Evolutionary conservation across 106 monocot species (phyloP).

Genomic region (Dioscorea alata): DNA sequence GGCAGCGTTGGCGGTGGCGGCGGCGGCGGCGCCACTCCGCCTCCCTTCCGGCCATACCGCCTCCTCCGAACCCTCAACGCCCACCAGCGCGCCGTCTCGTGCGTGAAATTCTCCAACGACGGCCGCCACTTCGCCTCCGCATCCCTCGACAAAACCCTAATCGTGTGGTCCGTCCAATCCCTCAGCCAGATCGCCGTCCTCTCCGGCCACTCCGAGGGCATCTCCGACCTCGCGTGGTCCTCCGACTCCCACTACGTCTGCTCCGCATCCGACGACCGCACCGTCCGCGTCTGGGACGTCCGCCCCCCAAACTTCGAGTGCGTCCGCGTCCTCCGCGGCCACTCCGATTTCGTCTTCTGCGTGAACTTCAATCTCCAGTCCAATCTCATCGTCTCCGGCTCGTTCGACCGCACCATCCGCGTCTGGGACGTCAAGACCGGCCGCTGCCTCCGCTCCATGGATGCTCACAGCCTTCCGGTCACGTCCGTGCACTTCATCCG

Average conservation of each 20-base stretch:
- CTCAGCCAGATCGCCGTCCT: conserved; percentile 39
- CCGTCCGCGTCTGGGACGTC: conserved; percentile 80
- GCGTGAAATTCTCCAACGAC: conserved; percentile 96
- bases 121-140: conserved; percentile 84
- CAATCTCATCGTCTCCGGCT: conserved; percentile 60
- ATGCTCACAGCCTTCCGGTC: conserved; percentile 66
- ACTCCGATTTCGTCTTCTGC: conserved; percentile 83
- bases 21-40: background rate
- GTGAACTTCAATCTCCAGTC: conserved; percentile 79
- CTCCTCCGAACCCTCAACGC: conserved; percentile 29
- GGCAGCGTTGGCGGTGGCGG: background rate
- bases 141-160: conserved; percentile 80
- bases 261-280: conserved; percentile 95
- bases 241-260: conserved; percentile 87
- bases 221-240: conserved; percentile 94
- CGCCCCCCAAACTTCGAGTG: conserved; percentile 31
- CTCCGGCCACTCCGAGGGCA: conserved; percentile 74
- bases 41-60: conserved; percentile 62
- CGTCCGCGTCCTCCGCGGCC: conserved; percentile 66
- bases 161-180: conserved; percentile 41
- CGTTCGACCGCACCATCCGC: conserved; percentile 66
- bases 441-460: conserved; percentile 39
- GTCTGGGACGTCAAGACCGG: conserved; percentile 81
- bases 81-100: conserved; percentile 75
- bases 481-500: conserved; percentile 74